Evolutionary conservation across 257 asterid genomes (phyloP).

Genomic region (Penstemon davidsonii): DNA sequence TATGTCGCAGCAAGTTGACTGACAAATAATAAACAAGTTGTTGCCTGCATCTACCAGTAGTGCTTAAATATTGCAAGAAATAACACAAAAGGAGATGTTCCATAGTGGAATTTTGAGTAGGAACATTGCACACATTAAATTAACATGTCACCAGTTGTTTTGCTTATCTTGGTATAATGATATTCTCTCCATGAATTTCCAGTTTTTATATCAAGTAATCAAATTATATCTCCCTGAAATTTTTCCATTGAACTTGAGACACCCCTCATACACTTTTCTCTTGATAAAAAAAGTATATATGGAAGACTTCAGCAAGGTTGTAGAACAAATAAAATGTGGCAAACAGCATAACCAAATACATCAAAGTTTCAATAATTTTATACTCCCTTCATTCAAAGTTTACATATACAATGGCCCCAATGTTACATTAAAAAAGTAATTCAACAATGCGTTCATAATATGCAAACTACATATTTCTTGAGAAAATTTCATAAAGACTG

Average conservation of each 20-base stretch:
- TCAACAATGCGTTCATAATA: background rate
- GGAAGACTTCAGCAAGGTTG: too few species aligned
- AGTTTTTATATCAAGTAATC: background rate
- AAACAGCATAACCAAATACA: too few species aligned
- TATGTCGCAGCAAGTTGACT: constrained; percentile 1
- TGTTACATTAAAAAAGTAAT: background rate
- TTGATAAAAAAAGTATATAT: too few species aligned
- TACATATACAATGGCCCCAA: background rate
- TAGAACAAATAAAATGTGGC: too few species aligned
- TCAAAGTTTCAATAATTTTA: too few species aligned
- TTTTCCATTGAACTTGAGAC: background rate
- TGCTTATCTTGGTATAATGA: background rate
- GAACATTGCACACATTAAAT: background rate
- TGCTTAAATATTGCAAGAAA: constrained; percentile 11
- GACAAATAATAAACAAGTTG: constrained; percentile 3
- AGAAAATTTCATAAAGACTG: background rate
- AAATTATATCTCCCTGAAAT: background rate
- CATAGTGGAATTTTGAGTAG: background rate
- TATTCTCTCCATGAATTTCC: background rate
- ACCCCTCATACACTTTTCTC: background rate
- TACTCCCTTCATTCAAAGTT: too few species aligned
- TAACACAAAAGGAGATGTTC: background rate
- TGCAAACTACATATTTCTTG: background rate
- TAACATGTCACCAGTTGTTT: background rate
- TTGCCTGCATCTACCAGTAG: constrained; percentile 8